Conservation (phyloP, 169 alveolate species). For the Blepharisma undulans region DNA sequence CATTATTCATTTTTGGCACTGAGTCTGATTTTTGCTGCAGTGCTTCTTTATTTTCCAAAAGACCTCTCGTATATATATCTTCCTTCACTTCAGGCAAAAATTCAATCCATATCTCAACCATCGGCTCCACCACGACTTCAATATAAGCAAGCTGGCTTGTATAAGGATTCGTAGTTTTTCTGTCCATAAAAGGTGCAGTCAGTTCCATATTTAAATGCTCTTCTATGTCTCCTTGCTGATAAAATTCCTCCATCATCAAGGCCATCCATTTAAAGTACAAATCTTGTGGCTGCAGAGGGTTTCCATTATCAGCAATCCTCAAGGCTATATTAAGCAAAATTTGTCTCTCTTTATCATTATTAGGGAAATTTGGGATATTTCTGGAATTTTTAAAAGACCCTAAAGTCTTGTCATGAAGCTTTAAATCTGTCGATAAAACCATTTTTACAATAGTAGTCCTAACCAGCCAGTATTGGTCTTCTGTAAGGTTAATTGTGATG, state of each 20-base stretch:
- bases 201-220: slow-evolving; percentile 54
- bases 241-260: slow-evolving; percentile 70
- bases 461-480: slow-evolving; percentile 64
- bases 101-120: slow-evolving; percentile 34
- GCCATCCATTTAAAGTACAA: slow-evolving; percentile 69
- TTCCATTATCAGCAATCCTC: slow-evolving; percentile 57
- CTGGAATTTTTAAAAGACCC: slow-evolving; percentile 21
- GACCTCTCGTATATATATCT: slow-evolving; percentile 44
- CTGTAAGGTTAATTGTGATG: slow-evolving; percentile 63
- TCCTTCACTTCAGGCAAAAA: slow-evolving; percentile 44
- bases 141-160: slow-evolving; percentile 56
- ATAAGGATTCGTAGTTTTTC: slow-evolving; percentile 63
- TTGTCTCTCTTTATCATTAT: slow-evolving; percentile 61
- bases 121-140: slow-evolving; percentile 60
- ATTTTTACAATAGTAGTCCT: slow-evolving; percentile 71
- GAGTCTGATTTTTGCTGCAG: slow-evolving; percentile 52
- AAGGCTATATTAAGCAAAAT: slow-evolving; percentile 53
- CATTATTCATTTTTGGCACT: neutral
- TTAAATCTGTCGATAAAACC: slow-evolving; percentile 78
- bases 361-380: slow-evolving; percentile 56
- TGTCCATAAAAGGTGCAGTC: slow-evolving; percentile 48
- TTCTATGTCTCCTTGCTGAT: slow-evolving; percentile 71
- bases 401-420: slow-evolving; percentile 52
- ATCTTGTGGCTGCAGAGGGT: slow-evolving; percentile 58
- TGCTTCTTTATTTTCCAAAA: slow-evolving; percentile 45